Conservation (phyloP, 805 yeast genomes). For the Pichia insulana region DNA sequence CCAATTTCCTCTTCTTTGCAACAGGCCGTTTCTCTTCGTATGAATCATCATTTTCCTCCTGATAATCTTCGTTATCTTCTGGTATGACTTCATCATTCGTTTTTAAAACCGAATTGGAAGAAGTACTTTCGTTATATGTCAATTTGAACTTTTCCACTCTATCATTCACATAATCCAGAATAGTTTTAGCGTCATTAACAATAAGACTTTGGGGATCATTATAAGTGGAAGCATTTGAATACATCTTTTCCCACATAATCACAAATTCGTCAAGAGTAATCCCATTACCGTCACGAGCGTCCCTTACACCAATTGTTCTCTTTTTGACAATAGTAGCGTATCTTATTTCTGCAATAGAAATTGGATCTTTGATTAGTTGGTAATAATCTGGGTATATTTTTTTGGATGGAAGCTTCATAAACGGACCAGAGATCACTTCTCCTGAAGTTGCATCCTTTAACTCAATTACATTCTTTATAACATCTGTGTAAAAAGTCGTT, state of each 20-base stretch:
- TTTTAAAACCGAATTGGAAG: neutral
- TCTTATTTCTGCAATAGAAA: slow-evolving; percentile 61
- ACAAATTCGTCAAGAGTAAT: slow-evolving; percentile 37
- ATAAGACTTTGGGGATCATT: slow-evolving; percentile 60
- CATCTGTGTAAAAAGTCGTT: slow-evolving; percentile 8
- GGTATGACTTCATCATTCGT: neutral
- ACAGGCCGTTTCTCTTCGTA: neutral
- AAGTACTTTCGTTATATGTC: neutral
- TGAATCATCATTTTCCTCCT: neutral
- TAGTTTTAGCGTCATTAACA: slow-evolving; percentile 53
- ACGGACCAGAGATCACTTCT: slow-evolving; percentile 38
- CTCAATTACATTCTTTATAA: slow-evolving; percentile 6
- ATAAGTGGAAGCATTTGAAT: slow-evolving; percentile 59
- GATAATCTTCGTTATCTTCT: neutral
- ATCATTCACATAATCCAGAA: slow-evolving; percentile 46
- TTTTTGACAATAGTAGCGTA: slow-evolving; percentile 26
- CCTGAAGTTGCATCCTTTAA: slow-evolving; percentile 12
- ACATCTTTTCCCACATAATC: slow-evolving; percentile 56
- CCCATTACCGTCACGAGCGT: slow-evolving; percentile 19
- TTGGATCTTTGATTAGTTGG: slow-evolving; percentile 51
- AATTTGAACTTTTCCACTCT: slow-evolving; percentile 31
- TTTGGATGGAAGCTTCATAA: slow-evolving; percentile 61
- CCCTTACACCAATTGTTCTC: neutral
- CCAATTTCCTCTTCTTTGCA: neutral
- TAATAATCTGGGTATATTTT: slow-evolving; percentile 74